Evolutionary conservation across 2,329 filamentous ascomycete genomes (phyloP), one percentile per base, ranked within the genome.

Genomic region (Calycina herbarum): DNA sequence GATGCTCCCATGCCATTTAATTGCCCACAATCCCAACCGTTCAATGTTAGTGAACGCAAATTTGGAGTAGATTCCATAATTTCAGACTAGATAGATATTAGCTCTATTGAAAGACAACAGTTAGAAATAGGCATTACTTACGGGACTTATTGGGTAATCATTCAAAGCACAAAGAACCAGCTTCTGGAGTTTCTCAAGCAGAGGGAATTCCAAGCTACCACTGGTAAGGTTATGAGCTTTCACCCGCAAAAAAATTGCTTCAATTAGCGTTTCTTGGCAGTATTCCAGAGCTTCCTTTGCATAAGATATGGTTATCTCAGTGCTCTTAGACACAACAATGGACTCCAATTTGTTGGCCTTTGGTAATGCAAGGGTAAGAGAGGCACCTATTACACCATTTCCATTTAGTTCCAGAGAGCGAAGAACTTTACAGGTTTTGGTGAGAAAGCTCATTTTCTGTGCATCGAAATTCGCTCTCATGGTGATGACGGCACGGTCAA

Each of bases 401-500:
- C 71, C 71, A 45, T 40, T 10, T 10, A 76, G 66, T 33, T 73
- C 70, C 8, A 77, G 63, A 13, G 69, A 59, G 59, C 59, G 62
- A 11, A 76, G 69, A 7, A 68, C 65, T 51, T 70, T 71, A 63
- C 75, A 76, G 11, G 64, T 69, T 58, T 65, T 69, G 4, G 67
- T 71, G 10, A 77, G 58, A 35, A 70, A 72, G 10, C 35, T 56
- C 61, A 74, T 61, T 59, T 70, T 73, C 8, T 62, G n/a, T 8
- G 35, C n/a, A 54, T 74, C 71, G 11, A 74, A 62, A 4, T 29
- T 24, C 29, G 70, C 67, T 48, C 63, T 72, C 56, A 68, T 42
- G 6, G 66, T 69, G 35, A 76, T 68, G 6, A 68, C 63, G 15
- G 72, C 75, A 57, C 56, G 66, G 8, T 73, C 65, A 8, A 76